Base-by-base conservation (phyloP, 75 land plant species). In the Ceratopteris richardii region DNA sequence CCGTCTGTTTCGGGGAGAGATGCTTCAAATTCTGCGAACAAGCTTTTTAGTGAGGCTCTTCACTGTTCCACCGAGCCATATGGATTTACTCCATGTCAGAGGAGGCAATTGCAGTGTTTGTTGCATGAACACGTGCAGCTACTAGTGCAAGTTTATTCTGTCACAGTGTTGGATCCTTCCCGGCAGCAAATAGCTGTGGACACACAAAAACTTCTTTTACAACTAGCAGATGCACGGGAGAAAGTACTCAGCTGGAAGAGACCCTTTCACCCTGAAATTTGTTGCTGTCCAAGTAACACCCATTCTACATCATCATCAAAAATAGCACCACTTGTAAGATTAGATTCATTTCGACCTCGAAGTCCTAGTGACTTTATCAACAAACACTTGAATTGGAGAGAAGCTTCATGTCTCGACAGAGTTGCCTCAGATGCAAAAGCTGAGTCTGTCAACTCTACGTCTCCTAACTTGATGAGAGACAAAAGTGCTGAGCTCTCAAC, bases 61-160 rank as follows among this genome's bases (percentile, higher is more conserved):
- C 3, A 33, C 9, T 4, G 37, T 33, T 3, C 7, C 7, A 33
- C 3, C 3, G 0, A 65, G 10, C 31, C 48, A 36, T 63, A 56
- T 68, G 80, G 85, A 0, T 88, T 93, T 44, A 78, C 85, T 16
- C 80, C 82, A 24, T 77, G 80, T 56, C 98, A 93, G 47, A 67
- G 88, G 41, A 90, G 98, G 29, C 98, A 93, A 55, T 58, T 93
- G 43, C 71, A 93, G 71, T 83, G 87, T 55, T 66, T 93, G 62
- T 76, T 95, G n/a, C 78, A 90, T 52, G 99, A 95, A 73, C 99
- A 95, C 72, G 86, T 84, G 36, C 99, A 95, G 46, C 84, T 90
- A 28, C 82, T 95, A 54, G 66, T 95, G 47, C 99, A 95, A 71
- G 76, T 90, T 11, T 84, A 75, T 65, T 81, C 92, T 27, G 48